Base-by-base conservation (phyloP, 2,329 filamentous ascomycete genomes). In the Fusarium concolor region DNA sequence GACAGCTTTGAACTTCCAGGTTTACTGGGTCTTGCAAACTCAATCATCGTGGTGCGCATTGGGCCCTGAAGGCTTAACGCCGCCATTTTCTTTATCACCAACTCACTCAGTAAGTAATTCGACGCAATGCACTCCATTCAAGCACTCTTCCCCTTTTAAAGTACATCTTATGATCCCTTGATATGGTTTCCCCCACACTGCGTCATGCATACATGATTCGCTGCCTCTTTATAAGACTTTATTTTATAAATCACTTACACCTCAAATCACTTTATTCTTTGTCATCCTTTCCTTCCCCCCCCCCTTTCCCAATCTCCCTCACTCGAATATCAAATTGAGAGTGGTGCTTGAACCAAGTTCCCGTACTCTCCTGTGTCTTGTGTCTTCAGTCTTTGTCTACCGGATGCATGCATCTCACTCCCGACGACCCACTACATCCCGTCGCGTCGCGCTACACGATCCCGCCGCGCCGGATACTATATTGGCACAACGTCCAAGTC, bases 391-490 rank as follows among this genome's bases (percentile, higher is more conserved):
- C 39, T 44, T 44, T 58, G 43, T 64, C 35, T 62, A 55, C 44
- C 72, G 67, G 72, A 65, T 73, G 65, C 71, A 70, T 71, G 72
- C 69, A 74, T 73, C 54, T 72, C 46, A 53, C 43, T 56, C 62
- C 72, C 62, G 59, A 60, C 49, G 72, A 68, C 70, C 72, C 72
- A 74, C 70, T 44, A 42, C 42, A 56, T 69, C 57, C 65, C 62
- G 61, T 71, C 71, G 63, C 72, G 69, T 73, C 72, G 71, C 72
- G 72, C 71, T 73, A 73, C 72, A 74, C 69, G 61, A 60, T 72
- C 68, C 72, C 71, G 71, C 63, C 64, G 51, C 52, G 57, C 61
- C 44, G 70, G 71, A 57, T 62, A 60, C 60, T 68, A 62, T 65
- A 59, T 64, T 43, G 42, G 28, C 55, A 56, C 49, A 45, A 49